Evolutionary conservation across 805 yeast species (phyloP).

Genomic region (Dipodascopsis uninucleata): DNA sequence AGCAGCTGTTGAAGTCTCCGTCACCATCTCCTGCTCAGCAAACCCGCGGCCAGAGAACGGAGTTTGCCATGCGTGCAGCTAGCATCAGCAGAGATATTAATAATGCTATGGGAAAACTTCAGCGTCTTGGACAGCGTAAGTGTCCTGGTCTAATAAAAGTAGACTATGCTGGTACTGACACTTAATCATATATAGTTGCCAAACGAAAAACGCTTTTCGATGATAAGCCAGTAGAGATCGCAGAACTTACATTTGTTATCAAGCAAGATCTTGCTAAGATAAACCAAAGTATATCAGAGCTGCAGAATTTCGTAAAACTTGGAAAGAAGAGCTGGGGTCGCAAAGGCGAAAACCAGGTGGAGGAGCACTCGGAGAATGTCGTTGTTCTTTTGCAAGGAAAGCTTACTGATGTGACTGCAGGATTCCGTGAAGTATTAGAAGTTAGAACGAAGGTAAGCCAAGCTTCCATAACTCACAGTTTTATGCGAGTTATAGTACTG

Average conservation of each 20-base stretch:
- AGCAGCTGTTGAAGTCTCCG: slow-evolving; percentile 19
- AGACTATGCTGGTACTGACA: background rate
- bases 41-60: slow-evolving; percentile 41
- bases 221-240: slow-evolving; percentile 90
- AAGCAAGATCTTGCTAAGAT: slow-evolving; percentile 81
- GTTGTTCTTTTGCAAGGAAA: slow-evolving; percentile 82
- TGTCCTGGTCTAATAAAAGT: background rate
- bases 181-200: slow-evolving; percentile 47
- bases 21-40: slow-evolving; percentile 17
- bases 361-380: slow-evolving; percentile 77
- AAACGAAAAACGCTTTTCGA: slow-evolving; percentile 87
- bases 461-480: background rate
- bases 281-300: slow-evolving; percentile 62
- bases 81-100: slow-evolving; percentile 84
- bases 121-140: slow-evolving; percentile 62
- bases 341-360: slow-evolving; percentile 53
- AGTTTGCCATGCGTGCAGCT: slow-evolving; percentile 69
- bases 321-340: slow-evolving; percentile 36
- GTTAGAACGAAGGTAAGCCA: slow-evolving; percentile 57
- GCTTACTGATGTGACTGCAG: slow-evolving; percentile 87
- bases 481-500: background rate
- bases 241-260: slow-evolving; percentile 79
- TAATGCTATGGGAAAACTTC: slow-evolving; percentile 73
- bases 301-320: slow-evolving; percentile 50
- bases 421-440: slow-evolving; percentile 85